These are phyloP conservation scores for Colletotrichum sp. DNA, from an alignment of 2,329 filamentous ascomycete genomes.

Conservation along the genomic window DNA sequence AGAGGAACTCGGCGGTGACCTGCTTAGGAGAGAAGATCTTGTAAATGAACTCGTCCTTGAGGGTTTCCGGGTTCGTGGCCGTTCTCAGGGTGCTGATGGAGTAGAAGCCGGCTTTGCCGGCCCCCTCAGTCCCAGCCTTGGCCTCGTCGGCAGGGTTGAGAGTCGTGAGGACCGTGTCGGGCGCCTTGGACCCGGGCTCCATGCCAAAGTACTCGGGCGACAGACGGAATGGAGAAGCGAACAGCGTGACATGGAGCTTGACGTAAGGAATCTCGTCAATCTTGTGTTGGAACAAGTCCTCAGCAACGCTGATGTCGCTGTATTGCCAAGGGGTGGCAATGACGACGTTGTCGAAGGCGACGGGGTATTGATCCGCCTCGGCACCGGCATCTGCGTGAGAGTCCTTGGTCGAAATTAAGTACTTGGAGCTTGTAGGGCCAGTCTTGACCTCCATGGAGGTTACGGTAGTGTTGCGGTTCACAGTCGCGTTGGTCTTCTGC, in stretches of 20 bases:
- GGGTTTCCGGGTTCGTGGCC: constrained; percentile 64
- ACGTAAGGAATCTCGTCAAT: constrained; percentile 89
- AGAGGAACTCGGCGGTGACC: constrained; percentile 59
- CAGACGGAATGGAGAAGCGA: constrained; percentile 79
- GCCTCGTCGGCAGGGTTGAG: constrained; percentile 65
- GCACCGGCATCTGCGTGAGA: constrained; percentile 22
- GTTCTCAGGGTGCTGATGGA: constrained; percentile 78
- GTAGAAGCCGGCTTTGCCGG: constrained; percentile 81
- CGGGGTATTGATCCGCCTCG: constrained; percentile 43
- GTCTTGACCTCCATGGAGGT: constrained; percentile 58
- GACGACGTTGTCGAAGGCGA: constrained; percentile 79
- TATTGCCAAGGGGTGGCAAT: constrained; percentile 87
- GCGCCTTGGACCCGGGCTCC: constrained; percentile 59
- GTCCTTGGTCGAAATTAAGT: constrained; percentile 46
- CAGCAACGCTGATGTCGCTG: constrained; percentile 68
- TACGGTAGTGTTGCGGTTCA: constrained; percentile 74
- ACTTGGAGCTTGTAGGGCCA: constrained; percentile 45
- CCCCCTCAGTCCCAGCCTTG: constrained; percentile 58
- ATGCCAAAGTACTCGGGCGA: constrained; percentile 76
- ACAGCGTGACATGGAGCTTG: constrained; percentile 85
- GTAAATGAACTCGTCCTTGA: constrained; percentile 62
- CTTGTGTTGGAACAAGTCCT: constrained; percentile 68
- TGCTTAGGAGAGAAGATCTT: constrained; percentile 68
- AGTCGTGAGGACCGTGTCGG: constrained; percentile 83
- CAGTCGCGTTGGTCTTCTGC: constrained; percentile 61